Base-by-base conservation (phyloP, 2,329 filamentous ascomycete species). In the Cladorrhinum sp. region DNA sequence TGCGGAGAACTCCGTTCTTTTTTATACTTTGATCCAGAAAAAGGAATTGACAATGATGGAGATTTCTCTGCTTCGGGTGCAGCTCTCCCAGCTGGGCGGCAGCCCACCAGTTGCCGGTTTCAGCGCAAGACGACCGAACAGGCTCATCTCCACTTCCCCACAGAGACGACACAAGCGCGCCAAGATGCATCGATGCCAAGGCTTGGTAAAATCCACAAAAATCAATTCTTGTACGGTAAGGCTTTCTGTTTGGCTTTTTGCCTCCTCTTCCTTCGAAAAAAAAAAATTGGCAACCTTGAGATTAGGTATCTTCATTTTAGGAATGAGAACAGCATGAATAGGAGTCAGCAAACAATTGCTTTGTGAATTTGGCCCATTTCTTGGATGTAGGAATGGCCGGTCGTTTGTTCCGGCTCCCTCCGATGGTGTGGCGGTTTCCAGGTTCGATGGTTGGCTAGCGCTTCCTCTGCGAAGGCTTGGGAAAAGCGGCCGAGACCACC, bases 111-210 rank as follows among this genome's bases (percentile, higher is more conserved):
- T 23, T 46, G 53, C 30, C 53, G 53, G 53, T 55, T 16, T 55
- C 42, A 46, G 42, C 42, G 5, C 18, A 4, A 4, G 42, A 20
- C 16, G 52, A 9, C 20, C 33, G 39, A 30, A 42, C 51, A 33
- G 46, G 23, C 28, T 20, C 24, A 21, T 42, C 53, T 46, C 53
- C 53, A 55, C 52, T 23, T 39, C 30, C 30, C 52, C 52, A 55
- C 52, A 46, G 24, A 7, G n/a, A 42, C 23, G 21, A 23, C 53
- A 36, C 51, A 54, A 54, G 33, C 33, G 33, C 12, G 33, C 33
- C 8, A 36, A 16, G 8, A 12, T 9, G 12, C 33, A 36, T 16
- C 33, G 12, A 36, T 46, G 42, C 42, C 42, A 46, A 46, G 42
- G 5, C 33, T 16, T 5, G 26, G 26, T 36, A 16, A 36, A 30